phyloP scores from a whole-genome alignment of 306 rosid species.

The Quercus variabilis region DNA sequence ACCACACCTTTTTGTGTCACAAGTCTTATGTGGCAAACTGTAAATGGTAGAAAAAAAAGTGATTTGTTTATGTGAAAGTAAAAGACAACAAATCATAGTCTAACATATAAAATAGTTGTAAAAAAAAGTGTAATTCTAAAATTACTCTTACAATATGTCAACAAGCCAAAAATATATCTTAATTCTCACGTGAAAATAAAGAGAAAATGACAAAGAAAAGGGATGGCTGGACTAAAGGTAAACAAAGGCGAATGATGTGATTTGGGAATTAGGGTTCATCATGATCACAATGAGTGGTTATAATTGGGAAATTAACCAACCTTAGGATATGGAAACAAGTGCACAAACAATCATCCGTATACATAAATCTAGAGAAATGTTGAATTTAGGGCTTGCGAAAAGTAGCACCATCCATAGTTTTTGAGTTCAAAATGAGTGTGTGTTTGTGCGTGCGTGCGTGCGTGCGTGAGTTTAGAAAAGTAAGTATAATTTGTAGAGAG shows the following conservation, averaged over 20 bases:
- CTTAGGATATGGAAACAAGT: conserved; percentile 49
- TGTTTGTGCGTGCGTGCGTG: conserved; percentile 1
- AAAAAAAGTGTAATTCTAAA: too few species aligned
- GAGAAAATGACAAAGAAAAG: conserved; percentile 34
- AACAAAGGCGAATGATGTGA: conserved; percentile 42
- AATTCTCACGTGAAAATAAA: conserved; percentile 27
- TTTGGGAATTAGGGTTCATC: conserved; percentile 57
- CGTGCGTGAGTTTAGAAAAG: conserved; percentile 29
- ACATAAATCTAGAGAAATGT: conserved; percentile 17
- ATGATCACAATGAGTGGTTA: conserved; percentile 48
- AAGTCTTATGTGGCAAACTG: too few species aligned
- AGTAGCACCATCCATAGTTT: conserved; percentile 38
- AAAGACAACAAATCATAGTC: too few species aligned
- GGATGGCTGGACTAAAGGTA: conserved; percentile 33
- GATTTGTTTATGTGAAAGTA: too few species aligned
- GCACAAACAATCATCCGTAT: conserved; percentile 37
- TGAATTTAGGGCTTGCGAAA: conserved; percentile 20
- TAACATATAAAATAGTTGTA: too few species aligned
- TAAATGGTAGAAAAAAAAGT: too few species aligned
- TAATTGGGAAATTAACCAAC: conserved; percentile 38
- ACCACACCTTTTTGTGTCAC: too few species aligned
- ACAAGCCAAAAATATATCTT: conserved; percentile 32
- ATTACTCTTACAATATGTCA: conserved; percentile 11
- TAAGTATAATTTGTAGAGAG: conserved; percentile 46
- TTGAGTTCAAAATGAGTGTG: conserved; percentile 33